phyloP scores from a whole-genome alignment of 1,284 basidiomycete genomes.

The Rhodotorula sp. region DNA sequence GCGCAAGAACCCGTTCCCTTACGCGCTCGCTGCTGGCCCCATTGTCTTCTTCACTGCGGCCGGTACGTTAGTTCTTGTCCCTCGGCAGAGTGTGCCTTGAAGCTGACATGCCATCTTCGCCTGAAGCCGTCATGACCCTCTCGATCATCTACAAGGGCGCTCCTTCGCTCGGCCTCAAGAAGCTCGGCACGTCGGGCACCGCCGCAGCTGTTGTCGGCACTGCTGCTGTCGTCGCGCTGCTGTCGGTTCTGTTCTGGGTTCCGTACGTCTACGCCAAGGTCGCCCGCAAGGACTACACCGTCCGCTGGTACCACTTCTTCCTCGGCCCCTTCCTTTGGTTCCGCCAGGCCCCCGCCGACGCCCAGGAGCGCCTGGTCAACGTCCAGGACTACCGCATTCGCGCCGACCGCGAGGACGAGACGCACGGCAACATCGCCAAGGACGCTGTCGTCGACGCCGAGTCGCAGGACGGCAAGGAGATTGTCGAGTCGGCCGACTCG shows the following conservation, averaged over 20 bases:
- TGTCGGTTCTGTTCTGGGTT: slow-evolving; percentile 56
- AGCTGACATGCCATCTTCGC: too few species aligned
- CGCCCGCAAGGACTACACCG: slow-evolving; percentile 56
- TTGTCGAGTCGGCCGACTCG: slow-evolving; percentile 7
- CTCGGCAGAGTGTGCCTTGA: too few species aligned
- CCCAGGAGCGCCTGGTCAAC: slow-evolving; percentile 35
- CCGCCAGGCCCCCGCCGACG: slow-evolving; percentile 51
- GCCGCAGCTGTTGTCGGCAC: slow-evolving; percentile 55
- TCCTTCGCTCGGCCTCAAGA: slow-evolving; percentile 54
- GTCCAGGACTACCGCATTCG: slow-evolving; percentile 54
- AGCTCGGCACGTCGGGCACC: slow-evolving; percentile 49
- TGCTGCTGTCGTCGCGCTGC: slow-evolving; percentile 50
- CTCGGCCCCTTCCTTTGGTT: slow-evolving; percentile 56
- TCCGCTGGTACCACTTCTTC: slow-evolving; percentile 55
- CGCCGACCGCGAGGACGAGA: slow-evolving; percentile 2
- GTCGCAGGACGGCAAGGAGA: slow-evolving; percentile 24
- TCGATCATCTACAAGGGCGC: slow-evolving; percentile 53
- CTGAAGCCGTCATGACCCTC: slow-evolving; percentile 35
- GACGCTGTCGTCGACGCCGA: not conserved
- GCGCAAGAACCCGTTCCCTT: slow-evolving; percentile 50
- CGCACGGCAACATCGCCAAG: slow-evolving; percentile 14
- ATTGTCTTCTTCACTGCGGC: slow-evolving; percentile 53
- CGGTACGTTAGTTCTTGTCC: too few species aligned
- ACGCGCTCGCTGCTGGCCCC: slow-evolving; percentile 51
- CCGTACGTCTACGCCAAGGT: slow-evolving; percentile 57